A percentile compares a stretch with the other conserved stretches of the same genome.
phyloP scores from a whole-genome alignment of 1,139 yeast species.

The Saccharomyces hybrid region DNA sequence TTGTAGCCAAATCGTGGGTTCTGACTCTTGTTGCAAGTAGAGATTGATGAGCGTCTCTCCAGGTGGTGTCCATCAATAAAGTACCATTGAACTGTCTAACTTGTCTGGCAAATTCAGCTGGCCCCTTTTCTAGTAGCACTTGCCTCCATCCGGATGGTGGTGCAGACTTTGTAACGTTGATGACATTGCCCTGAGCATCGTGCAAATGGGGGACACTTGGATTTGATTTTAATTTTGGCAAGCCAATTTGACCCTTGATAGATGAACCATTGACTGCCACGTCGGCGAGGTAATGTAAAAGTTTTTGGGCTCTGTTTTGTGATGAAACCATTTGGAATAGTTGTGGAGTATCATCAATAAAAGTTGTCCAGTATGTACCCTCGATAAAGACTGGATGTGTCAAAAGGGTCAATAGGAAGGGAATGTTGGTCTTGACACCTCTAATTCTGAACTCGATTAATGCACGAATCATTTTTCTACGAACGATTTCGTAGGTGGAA shows the following conservation, averaged over 20 bases:
- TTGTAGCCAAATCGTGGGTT: slow-evolving; percentile 78
- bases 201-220: slow-evolving; percentile 66
- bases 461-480: slow-evolving; percentile 94
- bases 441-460: slow-evolving; percentile 93
- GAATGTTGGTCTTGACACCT: slow-evolving; percentile 96
- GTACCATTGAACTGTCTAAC: slow-evolving; percentile 80
- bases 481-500: slow-evolving; percentile 87
- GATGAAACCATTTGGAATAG: slow-evolving; percentile 89
- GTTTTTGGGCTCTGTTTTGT: slow-evolving; percentile 90
- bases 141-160: slow-evolving; percentile 84
- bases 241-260: slow-evolving; percentile 87
- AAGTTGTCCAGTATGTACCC: slow-evolving; percentile 95
- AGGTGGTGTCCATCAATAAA: slow-evolving; percentile 90
- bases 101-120: slow-evolving; percentile 77
- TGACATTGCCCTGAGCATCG: slow-evolving; percentile 44
- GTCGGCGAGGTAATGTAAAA: slow-evolving; percentile 81
- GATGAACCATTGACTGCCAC: slow-evolving; percentile 89
- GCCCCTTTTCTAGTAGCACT: slow-evolving; percentile 72
- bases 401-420: slow-evolving; percentile 79
- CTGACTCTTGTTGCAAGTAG: slow-evolving; percentile 92
- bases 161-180: slow-evolving; percentile 51
- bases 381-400: slow-evolving; percentile 78
- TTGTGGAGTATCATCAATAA: slow-evolving; percentile 93
- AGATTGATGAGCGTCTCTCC: slow-evolving; percentile 99
- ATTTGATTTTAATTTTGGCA: slow-evolving; percentile 68